Percentiles rank a stretch among this genome's conserved stretches.
These are phyloP conservation scores for Hordeum vulgare DNA, from an alignment of 176 grass and related monocot species.

Conservation along the genomic window DNA sequence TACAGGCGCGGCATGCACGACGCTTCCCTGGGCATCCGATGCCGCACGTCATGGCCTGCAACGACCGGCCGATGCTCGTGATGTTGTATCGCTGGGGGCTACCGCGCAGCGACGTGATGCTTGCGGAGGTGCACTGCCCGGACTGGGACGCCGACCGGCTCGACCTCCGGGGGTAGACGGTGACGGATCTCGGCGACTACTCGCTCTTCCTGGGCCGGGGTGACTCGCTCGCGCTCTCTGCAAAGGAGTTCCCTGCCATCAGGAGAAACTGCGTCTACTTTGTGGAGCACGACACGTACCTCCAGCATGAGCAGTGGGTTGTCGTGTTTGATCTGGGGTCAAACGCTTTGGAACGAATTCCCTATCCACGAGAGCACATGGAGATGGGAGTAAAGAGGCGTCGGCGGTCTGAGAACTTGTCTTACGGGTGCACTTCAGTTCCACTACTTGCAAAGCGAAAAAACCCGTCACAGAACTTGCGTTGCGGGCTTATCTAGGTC, in stretches of 20 bases:
- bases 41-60: not conserved
- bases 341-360: not conserved
- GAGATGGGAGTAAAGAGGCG: no score
- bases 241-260: not conserved
- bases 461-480: no score
- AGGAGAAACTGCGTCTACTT: not conserved
- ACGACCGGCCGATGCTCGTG: not conserved
- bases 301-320: not conserved
- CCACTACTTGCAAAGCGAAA: no score
- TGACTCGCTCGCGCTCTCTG: not conserved
- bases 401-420: no score
- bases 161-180: not conserved
- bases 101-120: fast-evolving
- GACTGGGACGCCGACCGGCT: not conserved
- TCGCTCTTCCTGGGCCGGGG: not conserved
- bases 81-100: not conserved
- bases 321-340: not conserved
- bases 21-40: not conserved
- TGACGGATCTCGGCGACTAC: not conserved
- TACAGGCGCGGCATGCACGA: not conserved
- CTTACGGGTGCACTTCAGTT: no score
- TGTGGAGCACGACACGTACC: not conserved
- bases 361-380: not conserved
- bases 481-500: no score
- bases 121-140: not conserved